Evolutionary conservation across 179 eudicot genomes (phyloP).

Genomic region (Spergularia azorica): DNA sequence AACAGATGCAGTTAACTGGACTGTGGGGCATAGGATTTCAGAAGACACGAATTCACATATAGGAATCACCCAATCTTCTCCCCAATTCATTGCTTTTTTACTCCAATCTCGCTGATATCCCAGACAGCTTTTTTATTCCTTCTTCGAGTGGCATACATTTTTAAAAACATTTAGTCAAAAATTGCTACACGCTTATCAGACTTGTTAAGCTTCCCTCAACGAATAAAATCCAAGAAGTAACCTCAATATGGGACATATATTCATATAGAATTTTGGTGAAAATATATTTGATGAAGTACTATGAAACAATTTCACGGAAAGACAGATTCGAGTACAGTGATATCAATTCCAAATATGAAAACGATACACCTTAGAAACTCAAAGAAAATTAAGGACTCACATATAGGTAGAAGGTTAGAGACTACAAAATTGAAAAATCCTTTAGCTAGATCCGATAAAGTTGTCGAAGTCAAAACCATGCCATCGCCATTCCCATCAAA

Average conservation of each 20-base stretch:
- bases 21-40: background rate
- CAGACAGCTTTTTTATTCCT: background rate
- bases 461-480: slow-evolving; percentile 9
- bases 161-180: too few relatives aligned
- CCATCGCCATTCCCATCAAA: slow-evolving; percentile 21
- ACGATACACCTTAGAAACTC: background rate
- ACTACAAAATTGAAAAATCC: slow-evolving; percentile 22
- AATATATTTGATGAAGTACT: background rate
- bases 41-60: background rate
- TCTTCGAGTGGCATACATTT: too few relatives aligned
- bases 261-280: too few relatives aligned
- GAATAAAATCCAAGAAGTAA: too few relatives aligned
- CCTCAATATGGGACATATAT: too few relatives aligned
- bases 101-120: background rate
- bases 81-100: background rate
- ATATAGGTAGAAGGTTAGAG: slow-evolving; percentile 34
- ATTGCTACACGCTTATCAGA: too few relatives aligned
- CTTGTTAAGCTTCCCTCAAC: too few relatives aligned
- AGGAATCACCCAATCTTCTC: background rate
- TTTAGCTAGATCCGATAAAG: slow-evolving; percentile 27
- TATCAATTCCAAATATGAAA: background rate
- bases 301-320: background rate
- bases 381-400: slow-evolving; percentile 17
- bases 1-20: background rate
- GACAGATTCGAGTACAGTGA: background rate